phyloP scores from a whole-genome alignment of 345 rosid species.

The Camelina hispida region DNA sequence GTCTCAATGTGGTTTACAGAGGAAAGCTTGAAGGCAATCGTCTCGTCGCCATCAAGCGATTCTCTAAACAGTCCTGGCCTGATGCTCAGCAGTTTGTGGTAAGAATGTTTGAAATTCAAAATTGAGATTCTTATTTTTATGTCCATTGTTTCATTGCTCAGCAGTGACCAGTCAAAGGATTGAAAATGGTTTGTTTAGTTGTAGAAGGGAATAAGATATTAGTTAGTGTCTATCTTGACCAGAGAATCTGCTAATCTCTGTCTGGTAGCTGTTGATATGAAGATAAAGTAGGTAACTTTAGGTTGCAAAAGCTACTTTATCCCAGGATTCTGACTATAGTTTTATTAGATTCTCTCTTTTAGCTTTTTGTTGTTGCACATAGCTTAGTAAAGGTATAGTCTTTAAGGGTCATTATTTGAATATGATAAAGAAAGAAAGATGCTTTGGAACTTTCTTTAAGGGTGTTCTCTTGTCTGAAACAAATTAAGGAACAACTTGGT shows the following conservation, averaged over 20 bases:
- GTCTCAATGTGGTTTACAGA: conserved; percentile 77
- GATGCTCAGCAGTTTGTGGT: conserved; percentile 75
- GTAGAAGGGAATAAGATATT: neutral
- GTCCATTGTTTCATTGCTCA: conserved; percentile 11
- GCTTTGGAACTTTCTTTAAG: conserved; percentile 7
- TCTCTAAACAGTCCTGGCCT: conserved; percentile 85
- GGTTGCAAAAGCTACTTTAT: conserved; percentile 1
- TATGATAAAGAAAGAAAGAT: neutral
- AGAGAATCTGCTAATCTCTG: conserved; percentile 11
- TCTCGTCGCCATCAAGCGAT: conserved; percentile 73
- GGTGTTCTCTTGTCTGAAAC: neutral
- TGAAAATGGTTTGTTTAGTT: neutral
- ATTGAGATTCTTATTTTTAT: neutral
- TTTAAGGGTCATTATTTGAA: conserved; percentile 7
- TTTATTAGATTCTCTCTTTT: conserved; percentile 20
- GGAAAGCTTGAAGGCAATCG: conserved; percentile 67
- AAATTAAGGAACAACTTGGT: neutral
- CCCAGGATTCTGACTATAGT: conserved; percentile 18
- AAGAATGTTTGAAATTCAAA: neutral
- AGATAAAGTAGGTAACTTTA: conserved; percentile 19
- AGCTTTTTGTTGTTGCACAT: neutral
- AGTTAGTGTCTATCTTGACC: conserved; percentile 20
- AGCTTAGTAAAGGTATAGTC: conserved; percentile 21
- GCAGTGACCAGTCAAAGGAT: conserved; percentile 1
- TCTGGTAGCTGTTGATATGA: conserved; percentile 11